Conservation (phyloP, 345 rosid genomes). For the Rhodamnia rubescens region DNA sequence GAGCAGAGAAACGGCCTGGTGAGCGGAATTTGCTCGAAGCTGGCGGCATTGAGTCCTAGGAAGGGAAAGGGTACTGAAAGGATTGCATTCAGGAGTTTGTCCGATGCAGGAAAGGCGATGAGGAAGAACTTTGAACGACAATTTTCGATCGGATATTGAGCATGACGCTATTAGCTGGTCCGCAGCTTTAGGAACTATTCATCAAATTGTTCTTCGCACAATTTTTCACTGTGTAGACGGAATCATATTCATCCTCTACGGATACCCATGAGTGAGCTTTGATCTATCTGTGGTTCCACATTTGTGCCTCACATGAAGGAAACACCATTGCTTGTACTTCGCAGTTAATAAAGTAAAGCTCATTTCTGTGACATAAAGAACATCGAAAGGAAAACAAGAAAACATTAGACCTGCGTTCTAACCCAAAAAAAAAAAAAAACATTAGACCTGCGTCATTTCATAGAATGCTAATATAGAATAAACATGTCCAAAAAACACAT, state of each 20-base stretch:
- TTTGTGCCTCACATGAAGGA: no score
- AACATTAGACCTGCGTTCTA: background rate
- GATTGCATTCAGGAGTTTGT: constrained; percentile 6
- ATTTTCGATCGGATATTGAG: constrained; percentile 15
- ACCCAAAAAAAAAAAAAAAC: background rate
- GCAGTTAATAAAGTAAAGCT: background rate
- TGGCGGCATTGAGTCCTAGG: constrained; percentile 4
- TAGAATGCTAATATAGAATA: background rate
- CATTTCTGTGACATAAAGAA: background rate
- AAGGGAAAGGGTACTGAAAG: background rate
- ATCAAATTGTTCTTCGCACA: background rate
- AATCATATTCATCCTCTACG: background rate
- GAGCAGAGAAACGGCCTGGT: constrained; percentile 2
- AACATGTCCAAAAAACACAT: background rate
- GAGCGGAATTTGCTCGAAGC: constrained; percentile 19
- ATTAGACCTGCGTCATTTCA: background rate
- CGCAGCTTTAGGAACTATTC: background rate
- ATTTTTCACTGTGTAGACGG: background rate
- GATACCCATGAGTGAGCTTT: background rate
- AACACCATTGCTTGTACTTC: background rate
- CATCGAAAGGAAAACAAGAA: background rate
- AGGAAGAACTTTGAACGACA: constrained; percentile 19
- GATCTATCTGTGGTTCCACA: background rate
- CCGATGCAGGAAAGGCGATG: constrained; percentile 3
- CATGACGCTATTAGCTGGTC: background rate